Evolutionary conservation across 2,329 filamentous ascomycete genomes (phyloP).

Genomic region (Sordariomycetes sp.): DNA sequence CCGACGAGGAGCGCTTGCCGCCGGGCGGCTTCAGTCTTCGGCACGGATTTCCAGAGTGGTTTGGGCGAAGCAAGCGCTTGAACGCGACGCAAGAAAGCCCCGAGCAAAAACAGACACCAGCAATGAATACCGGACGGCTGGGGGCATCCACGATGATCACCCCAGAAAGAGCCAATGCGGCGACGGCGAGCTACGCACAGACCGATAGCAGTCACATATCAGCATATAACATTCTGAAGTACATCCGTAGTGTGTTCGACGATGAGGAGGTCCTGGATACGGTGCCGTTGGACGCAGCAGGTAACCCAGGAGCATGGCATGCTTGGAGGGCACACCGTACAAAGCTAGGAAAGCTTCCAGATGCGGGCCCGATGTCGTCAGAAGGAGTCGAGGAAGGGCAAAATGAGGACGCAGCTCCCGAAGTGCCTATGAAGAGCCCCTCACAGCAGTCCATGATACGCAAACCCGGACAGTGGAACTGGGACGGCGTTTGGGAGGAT

Average conservation of each 20-base stretch:
- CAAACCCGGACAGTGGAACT: slow-evolving; percentile 80
- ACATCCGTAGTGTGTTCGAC: slow-evolving; percentile 76
- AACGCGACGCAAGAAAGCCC: slow-evolving; percentile 21
- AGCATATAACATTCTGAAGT: slow-evolving; percentile 63
- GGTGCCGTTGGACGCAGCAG: slow-evolving; percentile 71
- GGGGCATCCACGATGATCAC: slow-evolving; percentile 14
- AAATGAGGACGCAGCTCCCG: neutral
- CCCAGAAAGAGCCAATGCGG: slow-evolving; percentile 13
- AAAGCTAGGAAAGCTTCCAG: slow-evolving; percentile 14
- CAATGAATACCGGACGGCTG: too few species aligned
- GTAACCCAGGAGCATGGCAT: slow-evolving; percentile 88
- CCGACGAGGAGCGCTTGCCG: slow-evolving; percentile 72
- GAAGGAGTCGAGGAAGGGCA: neutral
- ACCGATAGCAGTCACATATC: slow-evolving; percentile 28
- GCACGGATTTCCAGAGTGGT: slow-evolving; percentile 89
- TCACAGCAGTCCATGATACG: neutral
- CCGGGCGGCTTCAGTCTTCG: slow-evolving; percentile 85
- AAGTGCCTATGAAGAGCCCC: slow-evolving; percentile 4
- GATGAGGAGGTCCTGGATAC: slow-evolving; percentile 68
- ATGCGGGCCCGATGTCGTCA: too few species aligned
- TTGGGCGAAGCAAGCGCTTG: slow-evolving; percentile 50
- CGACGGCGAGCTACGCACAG: neutral
- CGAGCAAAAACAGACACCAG: slow-evolving; percentile 26
- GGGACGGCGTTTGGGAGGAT: slow-evolving; percentile 95
- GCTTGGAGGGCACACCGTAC: slow-evolving; percentile 72